Percentiles rank a stretch among this genome's conserved stretches.
These are phyloP conservation scores for Tricharina praecox DNA, from an alignment of 495 filamentous ascomycete genomes.

Conservation along the genomic window DNA sequence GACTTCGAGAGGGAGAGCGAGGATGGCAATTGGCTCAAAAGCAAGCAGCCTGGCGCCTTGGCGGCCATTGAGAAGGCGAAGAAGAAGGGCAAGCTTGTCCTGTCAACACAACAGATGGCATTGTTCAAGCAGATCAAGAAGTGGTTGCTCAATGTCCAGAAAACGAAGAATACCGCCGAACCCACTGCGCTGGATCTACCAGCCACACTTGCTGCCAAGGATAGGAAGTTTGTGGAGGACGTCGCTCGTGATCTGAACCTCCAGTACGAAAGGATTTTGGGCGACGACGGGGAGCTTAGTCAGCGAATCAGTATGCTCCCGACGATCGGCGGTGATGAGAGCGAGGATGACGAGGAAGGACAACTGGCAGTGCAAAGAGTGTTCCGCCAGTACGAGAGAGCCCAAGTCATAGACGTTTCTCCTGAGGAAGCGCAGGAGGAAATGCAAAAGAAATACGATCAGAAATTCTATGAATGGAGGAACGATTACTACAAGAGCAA, in stretches of 20 bases:
- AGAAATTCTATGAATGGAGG: constrained; percentile 82
- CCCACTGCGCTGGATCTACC: constrained; percentile 49
- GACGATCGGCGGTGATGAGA: constrained; percentile 39
- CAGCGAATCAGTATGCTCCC: constrained; percentile 55
- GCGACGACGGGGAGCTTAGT: constrained; percentile 63
- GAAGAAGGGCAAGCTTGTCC: constrained; percentile 43
- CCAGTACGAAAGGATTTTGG: constrained; percentile 62
- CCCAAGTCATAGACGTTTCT: constrained; percentile 64
- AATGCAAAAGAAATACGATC: constrained; percentile 65
- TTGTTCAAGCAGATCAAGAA: constrained; percentile 68
- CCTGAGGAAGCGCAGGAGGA: constrained; percentile 58
- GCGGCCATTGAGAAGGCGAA: constrained; percentile 45
- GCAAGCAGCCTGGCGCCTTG: constrained; percentile 51
- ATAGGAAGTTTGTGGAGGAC: constrained; percentile 82
- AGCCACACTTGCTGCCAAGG: constrained; percentile 55
- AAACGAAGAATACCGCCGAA: constrained; percentile 21
- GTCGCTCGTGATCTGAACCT: constrained; percentile 67
- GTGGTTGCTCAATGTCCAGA: constrained; percentile 30
- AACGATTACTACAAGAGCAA: constrained; percentile 80
- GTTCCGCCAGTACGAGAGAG: constrained; percentile 75
- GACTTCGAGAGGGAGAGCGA: constrained; percentile 80
- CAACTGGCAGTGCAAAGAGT: constrained; percentile 68
- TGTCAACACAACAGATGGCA: constrained; percentile 66
- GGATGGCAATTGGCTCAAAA: constrained; percentile 81
- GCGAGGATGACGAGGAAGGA: constrained; percentile 65